Evolutionary conservation across 2,329 filamentous ascomycete genomes (phyloP), one percentile per base, ranked within the genome.

Genomic region (Pseudocercospora vitis): DNA sequence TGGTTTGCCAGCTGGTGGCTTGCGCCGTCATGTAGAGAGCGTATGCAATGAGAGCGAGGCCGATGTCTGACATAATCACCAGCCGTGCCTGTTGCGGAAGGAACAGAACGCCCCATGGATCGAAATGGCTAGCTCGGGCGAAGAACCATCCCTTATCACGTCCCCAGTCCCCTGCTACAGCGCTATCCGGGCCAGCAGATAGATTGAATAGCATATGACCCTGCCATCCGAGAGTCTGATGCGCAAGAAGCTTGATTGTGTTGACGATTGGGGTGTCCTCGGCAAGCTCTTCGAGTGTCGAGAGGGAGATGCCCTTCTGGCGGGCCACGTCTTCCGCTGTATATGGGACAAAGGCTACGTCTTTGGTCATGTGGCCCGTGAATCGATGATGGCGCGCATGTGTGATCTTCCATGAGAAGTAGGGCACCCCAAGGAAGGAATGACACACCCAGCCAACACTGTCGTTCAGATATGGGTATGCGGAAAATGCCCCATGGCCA

Each of bases 371-470:
- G 48, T 68, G 60, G 50, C 65, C 65, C 9, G 83, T 85, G 71
- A 81, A 85, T 60, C 81, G 81, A 73, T 89, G 86, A 71, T 89
- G 86, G 46, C 85, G 79, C 54, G 80, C 78, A 70, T 89, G 86
- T 26, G 81, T 84, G 68, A 83, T 83, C 73, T 86, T 84, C 86
- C 86, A 89, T 44, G 81, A 83, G 73, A 87, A 88, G 73, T 85
- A 89, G 3, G 86, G 86, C 2, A 86, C 84, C 57, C 86, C 70
- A 33, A 88, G 76, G 55, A 79, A 75, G 5, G 82, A 86, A 76
- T 89, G 86, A n/a, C 83, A 71, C 46, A 79, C 68, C 75, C 84
- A 86, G 55, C 86, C 86, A 52, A 84, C 74, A 12, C 77, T 68
- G 64, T 86, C 78, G 69, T 88, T 88, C 59, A 87, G 65, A 26